Percentiles rank a stretch among this genome's conserved stretches.
These are phyloP conservation scores for Aotearoamyces nothofagi DNA, from an alignment of 2,329 filamentous ascomycete genomes.

Conservation along the genomic window DNA sequence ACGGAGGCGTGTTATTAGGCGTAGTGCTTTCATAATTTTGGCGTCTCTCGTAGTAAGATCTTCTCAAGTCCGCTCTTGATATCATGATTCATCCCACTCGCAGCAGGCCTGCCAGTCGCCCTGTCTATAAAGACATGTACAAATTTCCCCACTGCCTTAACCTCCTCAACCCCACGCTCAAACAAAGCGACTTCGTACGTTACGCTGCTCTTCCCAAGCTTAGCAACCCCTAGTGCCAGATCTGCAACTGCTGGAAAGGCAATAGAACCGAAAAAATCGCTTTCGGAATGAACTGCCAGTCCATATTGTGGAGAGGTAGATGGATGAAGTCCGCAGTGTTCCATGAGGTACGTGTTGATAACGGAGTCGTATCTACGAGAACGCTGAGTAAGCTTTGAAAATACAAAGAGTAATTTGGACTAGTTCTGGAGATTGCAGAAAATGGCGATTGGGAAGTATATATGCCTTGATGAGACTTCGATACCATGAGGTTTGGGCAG, in stretches of 20 bases:
- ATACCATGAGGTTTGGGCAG: no score
- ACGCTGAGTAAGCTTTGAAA: conserved; percentile 1
- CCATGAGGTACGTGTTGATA: conserved; percentile 77
- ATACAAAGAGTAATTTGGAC: no score
- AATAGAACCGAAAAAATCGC: conserved; percentile 71
- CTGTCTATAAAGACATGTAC: conserved; percentile 82
- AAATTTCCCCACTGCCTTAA: conserved; percentile 75
- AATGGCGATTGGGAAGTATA: no score
- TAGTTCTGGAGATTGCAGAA: no score
- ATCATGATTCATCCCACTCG: conserved; percentile 43
- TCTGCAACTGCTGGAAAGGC: conserved; percentile 73
- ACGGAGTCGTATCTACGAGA: conserved; percentile 72
- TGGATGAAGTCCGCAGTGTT: conserved; percentile 60
- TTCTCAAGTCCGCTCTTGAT: conserved; percentile 44
- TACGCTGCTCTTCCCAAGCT: conserved; percentile 73
- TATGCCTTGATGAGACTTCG: no score
- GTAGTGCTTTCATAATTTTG: conserved; percentile 4
- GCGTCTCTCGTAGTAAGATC: conserved; percentile 24
- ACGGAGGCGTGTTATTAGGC: no score
- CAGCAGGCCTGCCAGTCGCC: conserved; percentile 49
- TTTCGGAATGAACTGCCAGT: conserved; percentile 73
- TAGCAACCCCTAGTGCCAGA: conserved; percentile 67
- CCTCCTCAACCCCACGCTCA: conserved; percentile 52
- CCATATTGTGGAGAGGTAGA: conserved; percentile 58
- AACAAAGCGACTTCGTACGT: conserved; percentile 86